phyloP scores from a whole-genome alignment of 225 moss, liverwort and hornwort species.

The Physcomitrium patens region DNA sequence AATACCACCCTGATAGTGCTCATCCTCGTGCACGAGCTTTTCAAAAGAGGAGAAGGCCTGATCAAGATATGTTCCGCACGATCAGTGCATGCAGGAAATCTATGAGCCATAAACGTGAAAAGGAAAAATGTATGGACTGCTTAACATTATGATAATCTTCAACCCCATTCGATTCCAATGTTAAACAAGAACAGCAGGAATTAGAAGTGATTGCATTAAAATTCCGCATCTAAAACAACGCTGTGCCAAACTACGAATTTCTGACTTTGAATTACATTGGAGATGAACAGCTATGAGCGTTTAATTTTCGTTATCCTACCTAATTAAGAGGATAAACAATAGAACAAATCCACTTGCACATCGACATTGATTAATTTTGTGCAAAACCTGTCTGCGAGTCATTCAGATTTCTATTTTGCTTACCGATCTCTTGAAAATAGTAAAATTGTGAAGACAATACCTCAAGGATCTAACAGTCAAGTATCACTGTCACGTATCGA shows the following conservation, averaged over 20 bases:
- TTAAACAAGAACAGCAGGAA: conserved; percentile 12
- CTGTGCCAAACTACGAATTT: neutral
- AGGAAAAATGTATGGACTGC: neutral
- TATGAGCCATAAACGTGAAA: neutral
- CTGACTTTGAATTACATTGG: neutral
- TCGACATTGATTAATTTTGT: neutral
- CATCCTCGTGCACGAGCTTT: conserved; percentile 21
- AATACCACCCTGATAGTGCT: neutral
- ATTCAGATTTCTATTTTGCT: neutral
- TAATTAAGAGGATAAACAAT: neutral
- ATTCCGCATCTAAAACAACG: neutral
- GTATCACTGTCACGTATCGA: neutral
- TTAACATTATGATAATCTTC: neutral
- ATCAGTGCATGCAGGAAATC: conserved; percentile 7
- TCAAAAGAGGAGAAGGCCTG: conserved; percentile 13
- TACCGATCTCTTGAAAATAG: neutral
- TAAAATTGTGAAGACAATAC: neutral
- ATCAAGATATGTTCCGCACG: neutral
- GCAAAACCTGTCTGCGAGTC: neutral
- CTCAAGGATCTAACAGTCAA: neutral
- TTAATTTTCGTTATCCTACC: neutral
- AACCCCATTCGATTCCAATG: neutral
- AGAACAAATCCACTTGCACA: neutral
- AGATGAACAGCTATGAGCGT: conserved; percentile 1
- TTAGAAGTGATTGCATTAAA: neutral